Percentiles rank a stretch among this genome's conserved stretches.
These are phyloP conservation scores for Saccharomycopsis microspora DNA, from an alignment of 805 yeast species.

Conservation along the genomic window DNA sequence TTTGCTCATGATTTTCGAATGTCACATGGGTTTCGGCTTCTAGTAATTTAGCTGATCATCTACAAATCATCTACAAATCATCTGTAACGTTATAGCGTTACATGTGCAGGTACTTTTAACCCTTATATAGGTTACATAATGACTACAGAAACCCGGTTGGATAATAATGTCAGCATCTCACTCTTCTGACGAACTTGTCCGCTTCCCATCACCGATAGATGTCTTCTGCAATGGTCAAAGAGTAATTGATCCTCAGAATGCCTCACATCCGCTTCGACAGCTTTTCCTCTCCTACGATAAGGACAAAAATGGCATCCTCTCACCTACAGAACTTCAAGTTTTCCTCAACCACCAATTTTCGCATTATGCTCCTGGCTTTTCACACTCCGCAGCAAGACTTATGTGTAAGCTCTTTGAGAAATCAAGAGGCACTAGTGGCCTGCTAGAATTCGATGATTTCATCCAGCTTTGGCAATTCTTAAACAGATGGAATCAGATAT, in stretches of 20 bases:
- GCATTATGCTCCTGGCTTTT: background rate
- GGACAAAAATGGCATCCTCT: background rate
- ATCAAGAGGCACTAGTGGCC: background rate
- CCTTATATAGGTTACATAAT: too few species aligned
- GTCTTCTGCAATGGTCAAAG: conserved; percentile 1
- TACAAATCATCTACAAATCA: too few species aligned
- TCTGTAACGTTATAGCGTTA: too few species aligned
- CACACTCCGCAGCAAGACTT: conserved; percentile 2
- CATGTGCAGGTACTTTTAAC: too few species aligned
- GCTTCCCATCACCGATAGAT: conserved; percentile 6
- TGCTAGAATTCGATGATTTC: conserved; percentile 7
- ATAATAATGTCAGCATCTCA: background rate
- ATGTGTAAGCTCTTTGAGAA: conserved; percentile 4
- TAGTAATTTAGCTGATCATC: too few species aligned
- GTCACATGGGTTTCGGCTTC: too few species aligned
- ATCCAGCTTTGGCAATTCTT: conserved; percentile 7
- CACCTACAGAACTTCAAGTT: conserved; percentile 3
- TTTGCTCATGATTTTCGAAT: too few species aligned
- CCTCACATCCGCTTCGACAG: background rate
- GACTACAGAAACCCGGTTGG: background rate
- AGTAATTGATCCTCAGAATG: background rate
- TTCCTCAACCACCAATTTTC: conserved; percentile 4
- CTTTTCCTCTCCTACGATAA: background rate
- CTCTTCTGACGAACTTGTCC: background rate
- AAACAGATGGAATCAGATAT: conserved; percentile 4